Evolutionary conservation across 2,329 filamentous ascomycete genomes (phyloP), one percentile per base, ranked within the genome.

Genomic region (Epichloe coenophiala): DNA sequence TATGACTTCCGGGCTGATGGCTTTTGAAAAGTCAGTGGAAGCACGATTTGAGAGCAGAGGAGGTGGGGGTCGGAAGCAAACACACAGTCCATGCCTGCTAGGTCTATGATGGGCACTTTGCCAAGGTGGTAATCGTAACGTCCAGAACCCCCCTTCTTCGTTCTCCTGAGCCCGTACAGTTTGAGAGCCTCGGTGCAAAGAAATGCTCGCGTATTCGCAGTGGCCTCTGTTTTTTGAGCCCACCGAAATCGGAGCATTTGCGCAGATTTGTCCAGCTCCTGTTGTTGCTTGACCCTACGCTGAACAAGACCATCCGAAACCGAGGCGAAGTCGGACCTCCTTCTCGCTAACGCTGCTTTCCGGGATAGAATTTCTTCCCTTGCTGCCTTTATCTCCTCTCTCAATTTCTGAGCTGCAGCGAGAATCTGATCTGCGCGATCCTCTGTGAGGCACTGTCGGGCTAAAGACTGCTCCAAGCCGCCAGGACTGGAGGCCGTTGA

Each of bases 141-240:
- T 38, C 78, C 69, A 36, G 73, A 71, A 47, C 78, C 81, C 81
- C 3, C 59, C 58, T 76, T 83, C 62, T 76, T 80, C 48, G 78
- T 69, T 50, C 81, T 79, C 59, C 81, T 81, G 42, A 97, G 73
- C 2, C 88, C 85, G 61, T 91, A 90, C 1, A 97, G 72, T 57
- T 79, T 80, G 33, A 89, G 88, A 54, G 87, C 86, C 65, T 95
- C 88, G 57, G 81, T 80, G 62, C 91, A 96, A 2, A 96, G 74
- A 59, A 88, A 90, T 12, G 81, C 78, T 49, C 90, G 77, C 38
- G 88, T 86, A 51, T 86, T 78, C 4, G 85, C 80, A 57, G 85
- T 88, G 51, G 83, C 82, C 48, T 82, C 78, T 58, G 91, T 50
- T 79, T 76, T 76, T 52, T 82, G 80, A 54, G 89, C 83, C 78